Percentiles rank a stretch among this genome's conserved stretches.
phyloP scores from a whole-genome alignment of 768 basidiomycete species.

The Peribolospora baueri region DNA sequence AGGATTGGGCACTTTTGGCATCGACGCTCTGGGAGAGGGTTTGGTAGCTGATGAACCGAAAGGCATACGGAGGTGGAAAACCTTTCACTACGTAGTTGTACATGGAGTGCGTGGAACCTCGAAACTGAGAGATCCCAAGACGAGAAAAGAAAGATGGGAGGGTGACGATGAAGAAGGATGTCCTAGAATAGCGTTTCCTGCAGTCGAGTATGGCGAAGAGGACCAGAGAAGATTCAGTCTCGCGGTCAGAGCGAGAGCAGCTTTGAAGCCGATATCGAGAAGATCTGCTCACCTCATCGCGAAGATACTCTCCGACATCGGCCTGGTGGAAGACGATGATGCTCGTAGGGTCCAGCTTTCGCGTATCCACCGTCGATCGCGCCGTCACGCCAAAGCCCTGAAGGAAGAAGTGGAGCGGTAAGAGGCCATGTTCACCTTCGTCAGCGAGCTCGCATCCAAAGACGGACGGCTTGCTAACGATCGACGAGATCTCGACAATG shows the following conservation, averaged over 20 bases:
- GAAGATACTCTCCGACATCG: constrained; percentile 91
- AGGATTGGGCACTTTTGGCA: too few relatives aligned
- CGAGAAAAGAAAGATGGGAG: not conserved
- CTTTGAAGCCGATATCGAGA: not conserved
- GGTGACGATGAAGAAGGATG: not conserved
- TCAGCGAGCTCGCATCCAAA: not conserved
- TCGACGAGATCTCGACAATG: not conserved
- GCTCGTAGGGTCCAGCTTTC: constrained; percentile 88
- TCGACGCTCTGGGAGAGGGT: too few relatives aligned
- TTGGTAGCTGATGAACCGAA: too few relatives aligned
- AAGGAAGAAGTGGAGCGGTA: not conserved
- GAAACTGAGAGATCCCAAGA: not conserved
- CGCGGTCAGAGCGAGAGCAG: not conserved
- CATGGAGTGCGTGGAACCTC: too few relatives aligned
- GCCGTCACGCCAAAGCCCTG: constrained; percentile 97
- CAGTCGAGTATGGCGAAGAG: not conserved
- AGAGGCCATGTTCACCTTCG: constrained; percentile 3
- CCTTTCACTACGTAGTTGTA: too few relatives aligned
- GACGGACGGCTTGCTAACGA: not conserved
- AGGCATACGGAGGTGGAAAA: too few relatives aligned
- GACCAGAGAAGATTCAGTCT: not conserved
- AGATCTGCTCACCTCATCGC: constrained; percentile 51
- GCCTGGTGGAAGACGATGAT: constrained; percentile 98
- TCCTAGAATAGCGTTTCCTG: constrained; percentile 54
- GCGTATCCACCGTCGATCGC: constrained; percentile 76